Base-by-base conservation (phyloP, 2,329 filamentous ascomycete genomes). In the Alternaria triticimaculans region DNA sequence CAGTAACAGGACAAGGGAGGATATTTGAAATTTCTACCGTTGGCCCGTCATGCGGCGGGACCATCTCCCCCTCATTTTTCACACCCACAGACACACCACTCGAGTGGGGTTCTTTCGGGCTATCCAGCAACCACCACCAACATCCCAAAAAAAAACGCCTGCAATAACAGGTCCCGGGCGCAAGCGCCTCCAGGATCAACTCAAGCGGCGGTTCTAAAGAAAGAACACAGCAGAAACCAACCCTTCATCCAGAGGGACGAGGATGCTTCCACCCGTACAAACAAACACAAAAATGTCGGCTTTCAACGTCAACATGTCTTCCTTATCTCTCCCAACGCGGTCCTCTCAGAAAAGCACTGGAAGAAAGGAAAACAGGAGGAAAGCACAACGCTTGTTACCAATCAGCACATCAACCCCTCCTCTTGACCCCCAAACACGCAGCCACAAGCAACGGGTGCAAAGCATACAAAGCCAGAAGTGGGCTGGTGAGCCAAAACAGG, bases 351-450 rank as follows among this genome's bases (percentile, higher is more conserved):
- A 60, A 58, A 65, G 63, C 48, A 56, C 54, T 62, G 64, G 68
- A 57, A 60, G 54, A 25, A 53, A 62, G 45, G 33, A 60, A 59
- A 53, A 67, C 56, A 75, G 76, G 77, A 79, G 76, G 76, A 72
- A 77, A 76, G 74, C 70, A 64, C 55, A 74, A 81, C 79, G 78
- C 79, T 81, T 76, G 79, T 81, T 81, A 81, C 63, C 78, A 69
- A 78, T 80, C 77, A 79, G 77, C 79, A 77, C 64, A 70, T 64
- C 69, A 56, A 64, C 69, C 70, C 69, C 72, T 72, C 67, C 55
- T 43, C 26, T 46, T 57, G 53, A 72, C 73, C 72, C 73, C 69
- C 73, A 75, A 72, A 65, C 75, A 65, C 37, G 75, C 73, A 73
- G 73, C 76, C 78, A 58, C 77, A 43, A 58, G 70, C 68, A 60